phyloP scores from a whole-genome alignment of 768 basidiomycete genomes.

The Mycena sanguinolenta region DNA sequence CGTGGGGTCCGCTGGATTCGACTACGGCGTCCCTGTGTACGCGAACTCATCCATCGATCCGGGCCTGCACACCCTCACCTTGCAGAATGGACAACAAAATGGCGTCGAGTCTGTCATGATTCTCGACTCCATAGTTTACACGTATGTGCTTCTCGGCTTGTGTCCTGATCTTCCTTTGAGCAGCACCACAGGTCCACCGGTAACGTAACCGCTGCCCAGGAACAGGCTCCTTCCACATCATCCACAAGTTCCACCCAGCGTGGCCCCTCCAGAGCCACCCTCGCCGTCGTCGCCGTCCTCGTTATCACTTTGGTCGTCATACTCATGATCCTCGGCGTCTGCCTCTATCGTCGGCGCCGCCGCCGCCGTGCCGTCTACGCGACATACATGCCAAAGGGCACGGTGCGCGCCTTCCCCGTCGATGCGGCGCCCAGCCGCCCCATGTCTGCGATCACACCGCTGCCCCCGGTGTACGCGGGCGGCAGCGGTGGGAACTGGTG shows the following conservation, averaged over 20 bases:
- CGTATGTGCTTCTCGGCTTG: neutral
- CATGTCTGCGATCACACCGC: neutral
- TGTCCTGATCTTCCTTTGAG: neutral
- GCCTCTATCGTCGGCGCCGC: conserved; percentile 27
- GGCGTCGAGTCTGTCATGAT: conserved; percentile 44
- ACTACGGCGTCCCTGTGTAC: conserved; percentile 50
- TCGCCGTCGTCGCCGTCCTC: conserved; percentile 31
- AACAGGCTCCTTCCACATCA: neutral
- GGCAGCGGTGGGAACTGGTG: conserved; percentile 1
- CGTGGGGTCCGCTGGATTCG: conserved; percentile 34
- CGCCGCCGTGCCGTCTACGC: conserved; percentile 32
- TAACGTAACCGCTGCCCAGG: neutral
- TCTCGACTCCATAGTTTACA: conserved; percentile 57
- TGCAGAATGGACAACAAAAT: conserved; percentile 45
- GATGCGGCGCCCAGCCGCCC: neutral
- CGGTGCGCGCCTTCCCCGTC: conserved; percentile 26
- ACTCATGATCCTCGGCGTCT: conserved; percentile 17
- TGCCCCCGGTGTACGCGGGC: neutral
- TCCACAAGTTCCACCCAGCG: neutral
- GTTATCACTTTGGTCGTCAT: conserved; percentile 15
- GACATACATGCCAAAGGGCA: conserved; percentile 29
- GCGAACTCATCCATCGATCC: conserved; percentile 39
- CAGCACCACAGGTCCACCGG: neutral
- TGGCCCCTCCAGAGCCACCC: conserved; percentile 2
- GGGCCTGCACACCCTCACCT: conserved; percentile 44